Conservation (phyloP, 2,329 filamentous ascomycete genomes). For the Rhytidhysteron rufulum region DNA sequence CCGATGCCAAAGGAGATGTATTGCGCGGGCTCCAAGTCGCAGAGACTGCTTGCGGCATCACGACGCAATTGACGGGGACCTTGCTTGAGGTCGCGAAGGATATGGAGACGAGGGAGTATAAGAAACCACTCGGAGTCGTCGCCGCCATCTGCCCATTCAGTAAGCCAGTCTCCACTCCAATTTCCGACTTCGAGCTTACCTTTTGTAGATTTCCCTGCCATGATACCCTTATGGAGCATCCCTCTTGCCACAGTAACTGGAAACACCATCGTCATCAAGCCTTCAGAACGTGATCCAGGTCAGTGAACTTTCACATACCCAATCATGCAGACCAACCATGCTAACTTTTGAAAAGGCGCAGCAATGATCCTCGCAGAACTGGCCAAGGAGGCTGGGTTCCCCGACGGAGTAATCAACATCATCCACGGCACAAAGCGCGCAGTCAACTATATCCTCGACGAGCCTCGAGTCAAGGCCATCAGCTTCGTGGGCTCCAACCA, state of each 20-base stretch:
- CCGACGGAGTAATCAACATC: constrained; percentile 76
- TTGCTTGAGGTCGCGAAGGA: constrained; percentile 82
- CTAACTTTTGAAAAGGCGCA: too few species aligned
- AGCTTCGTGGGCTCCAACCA: constrained; percentile 85
- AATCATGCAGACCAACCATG: too few species aligned
- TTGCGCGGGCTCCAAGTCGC: constrained; percentile 79
- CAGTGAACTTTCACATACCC: too few species aligned
- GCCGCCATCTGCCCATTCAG: constrained; percentile 86
- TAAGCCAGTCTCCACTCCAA: constrained; percentile 47
- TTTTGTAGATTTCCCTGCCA: constrained; percentile 74
- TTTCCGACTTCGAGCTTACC: too few species aligned
- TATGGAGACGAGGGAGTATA: constrained; percentile 82
- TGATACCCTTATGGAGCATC: constrained; percentile 91
- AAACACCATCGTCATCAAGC: constrained; percentile 82
- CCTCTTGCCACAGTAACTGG: constrained; percentile 80
- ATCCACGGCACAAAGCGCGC: constrained; percentile 77
- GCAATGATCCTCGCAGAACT: constrained; percentile 83
- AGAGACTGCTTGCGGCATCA: constrained; percentile 75
- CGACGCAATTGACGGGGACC: constrained; percentile 78
- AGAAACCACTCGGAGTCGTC: constrained; percentile 75
- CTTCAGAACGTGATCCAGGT: constrained; percentile 79
- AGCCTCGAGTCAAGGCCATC: constrained; percentile 79
- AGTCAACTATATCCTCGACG: constrained; percentile 82
- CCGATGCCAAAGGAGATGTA: constrained; percentile 77
- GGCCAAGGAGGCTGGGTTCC: constrained; percentile 75